Evolutionary conservation across 2,329 filamentous ascomycete species (phyloP), one percentile per base, ranked within the genome.

Genomic region (Clonostachys byssicola): DNA sequence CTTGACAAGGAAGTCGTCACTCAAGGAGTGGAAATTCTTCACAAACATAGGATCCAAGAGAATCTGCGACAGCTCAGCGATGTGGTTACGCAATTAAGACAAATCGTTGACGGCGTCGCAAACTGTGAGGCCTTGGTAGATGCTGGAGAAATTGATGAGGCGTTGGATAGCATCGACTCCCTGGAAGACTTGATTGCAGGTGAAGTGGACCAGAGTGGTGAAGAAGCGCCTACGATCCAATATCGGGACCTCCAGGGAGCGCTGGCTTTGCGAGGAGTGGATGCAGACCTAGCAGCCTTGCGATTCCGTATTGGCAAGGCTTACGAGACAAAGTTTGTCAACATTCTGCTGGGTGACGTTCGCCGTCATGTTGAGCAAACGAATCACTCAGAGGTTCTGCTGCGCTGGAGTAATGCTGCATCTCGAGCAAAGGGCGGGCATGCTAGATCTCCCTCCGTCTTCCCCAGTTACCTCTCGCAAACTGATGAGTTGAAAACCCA

Each of bases 1-100:
- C 75, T 99, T 6, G 94, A 99, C 60, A 77, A 87, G 47, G 90
- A 96, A 56, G 89, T 97, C 65, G 92, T 91, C 2, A 72, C 89
- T 4, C 89, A 84, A 33, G 94, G 94, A 0, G 66, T 99, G 33
- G 86, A 94, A 55, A 86, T 96, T 47, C 85, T 96, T 5, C 86
- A 92, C 51, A 85, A 95, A 62, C 83, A 89, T 54, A 81, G 88
- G 45, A 81, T 89, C 46, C 81, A 87, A 56, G 88, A 95, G 56
- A 99, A 99, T 59, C 69, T 97, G 5, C 80, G 85, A 48, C 88
- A 89, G 63, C 73, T 99, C 14, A 86, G 88, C 33, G 83, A 90
- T 60, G 88, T 92, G 2, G 88, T 96, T 3, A 77, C 85, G 55
- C 94, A 99, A 62, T 76, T 99, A 20, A 83, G 85, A 53, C 79